Evolutionary conservation across 169 alveolate species (phyloP), one percentile per base, ranked within the genome.

Genomic region (Eimeria falciformis): DNA sequence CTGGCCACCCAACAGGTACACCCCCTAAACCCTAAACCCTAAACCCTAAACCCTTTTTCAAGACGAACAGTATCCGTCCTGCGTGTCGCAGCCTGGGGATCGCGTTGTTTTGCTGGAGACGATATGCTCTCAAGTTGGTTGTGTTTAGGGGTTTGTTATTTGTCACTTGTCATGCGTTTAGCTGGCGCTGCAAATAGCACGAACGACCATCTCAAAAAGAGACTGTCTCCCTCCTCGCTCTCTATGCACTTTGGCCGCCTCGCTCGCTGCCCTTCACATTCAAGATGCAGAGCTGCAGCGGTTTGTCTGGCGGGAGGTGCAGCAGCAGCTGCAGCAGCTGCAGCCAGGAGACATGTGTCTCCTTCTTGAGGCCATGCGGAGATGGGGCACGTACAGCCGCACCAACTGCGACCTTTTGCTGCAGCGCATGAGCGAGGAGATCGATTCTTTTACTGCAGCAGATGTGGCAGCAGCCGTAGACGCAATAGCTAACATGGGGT

Each of bases 381-480:
- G 93, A 17, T 94, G 95, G 95, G 93, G 93, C 56, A 79, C 92
- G 56, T 94, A 85, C 77, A 93, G 88, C 83, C 92, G 95, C n/a
- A 87, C 73, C 81, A 47, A 78, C 46, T 65, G 47, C 43, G 95
- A 94, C 90, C n/a, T 91, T 79, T 45, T 94, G 45, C 83, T 90
- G 43, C 94, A 94, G 85, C 65, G 94, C 27, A 90, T 94, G 94
- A 43, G 82, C 27, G 95, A 94, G 33, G 95, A 94, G 65, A 91
- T 91, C 53, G 91, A 93, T 83, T 77, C 92, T 45, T 93, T 68
- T n/a, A 68, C 81, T 27, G 81, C 81, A 6, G 81, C 81, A 33
- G 81, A 68, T 25, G 53, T 68, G 11, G 45, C 50, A 7, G 81
- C 81, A 27, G 43, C 81, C 5, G 47, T 68, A 7, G 50, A 25